phyloP scores from a whole-genome alignment of 2,329 filamentous ascomycete species.

The Cytospora piceae region DNA sequence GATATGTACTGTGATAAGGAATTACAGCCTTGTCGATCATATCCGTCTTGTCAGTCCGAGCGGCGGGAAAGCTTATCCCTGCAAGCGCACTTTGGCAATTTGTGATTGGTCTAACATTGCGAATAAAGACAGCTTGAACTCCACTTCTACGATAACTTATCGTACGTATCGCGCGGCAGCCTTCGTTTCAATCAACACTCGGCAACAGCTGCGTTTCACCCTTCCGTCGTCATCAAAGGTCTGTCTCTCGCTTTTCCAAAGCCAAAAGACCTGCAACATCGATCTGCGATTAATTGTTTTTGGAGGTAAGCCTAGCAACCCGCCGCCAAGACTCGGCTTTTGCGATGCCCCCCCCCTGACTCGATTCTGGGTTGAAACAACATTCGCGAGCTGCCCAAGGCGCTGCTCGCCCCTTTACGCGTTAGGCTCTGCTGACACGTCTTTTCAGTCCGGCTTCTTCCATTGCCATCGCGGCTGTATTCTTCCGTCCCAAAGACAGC shows the following conservation, averaged over 20 bases:
- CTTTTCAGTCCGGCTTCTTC: not conserved
- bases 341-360: conserved; percentile 3
- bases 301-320: conserved; percentile 12
- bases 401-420: not conserved
- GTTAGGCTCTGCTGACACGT: conserved; percentile 15
- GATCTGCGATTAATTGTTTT: conserved; percentile 8
- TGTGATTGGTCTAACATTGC: not conserved
- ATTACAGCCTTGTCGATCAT: conserved; percentile 1
- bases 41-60: not conserved
- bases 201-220: not conserved
- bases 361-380: not conserved
- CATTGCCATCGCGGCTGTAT: not conserved
- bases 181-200: conserved; percentile 18
- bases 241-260: conserved; percentile 1
- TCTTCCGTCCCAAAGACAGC: conserved; percentile 20
- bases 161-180: conserved; percentile 12
- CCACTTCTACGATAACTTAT: conserved; percentile 18
- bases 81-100: not conserved
- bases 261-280: conserved; percentile 12
- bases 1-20: too few species aligned
- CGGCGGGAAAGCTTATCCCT: not conserved
- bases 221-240: conserved; percentile 5
- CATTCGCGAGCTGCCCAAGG: conserved; percentile 17
- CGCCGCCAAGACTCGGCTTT: not conserved
- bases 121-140: not conserved